Evolutionary conservation across 306 rosid genomes (phyloP), one percentile per base, ranked within the genome.

Genomic region (Prunus campanulata): DNA sequence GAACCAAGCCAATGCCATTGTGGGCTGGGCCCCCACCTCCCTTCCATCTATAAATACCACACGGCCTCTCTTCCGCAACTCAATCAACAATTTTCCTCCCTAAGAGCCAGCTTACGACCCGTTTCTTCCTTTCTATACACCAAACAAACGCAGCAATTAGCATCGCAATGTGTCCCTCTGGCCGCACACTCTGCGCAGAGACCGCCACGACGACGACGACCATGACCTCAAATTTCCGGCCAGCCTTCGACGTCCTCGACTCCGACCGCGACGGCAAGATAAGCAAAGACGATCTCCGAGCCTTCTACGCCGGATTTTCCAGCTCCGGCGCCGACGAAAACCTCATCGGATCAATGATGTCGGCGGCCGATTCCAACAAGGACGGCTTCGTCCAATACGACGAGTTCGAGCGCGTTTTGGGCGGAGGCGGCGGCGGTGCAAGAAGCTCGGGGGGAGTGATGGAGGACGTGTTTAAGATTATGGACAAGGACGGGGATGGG

Each of bases 401-500:
- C 12, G 99, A 96, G 79, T 96, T 96, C 81, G 93, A 96, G 85
- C 81, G 87, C 30, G 93, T 92, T 48, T 85, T 79, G 51, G 86
- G 78, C 0, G 63, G 78, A 16, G 35, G 35, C 8, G 18, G 39
- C 8, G 18, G 5, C 19, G 8, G 62, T 0, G 39, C n/a, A 30
- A 78, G 66, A 70, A 80, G 29, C 47, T 77, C 61, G 1, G 84
- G 81, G 84, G 85, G 84, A 32, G 81, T 94, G 5, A 88, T 96
- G 93, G 93, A 88, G 70, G 99, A 96, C 14, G 97, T 88, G 74
- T 96, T 92, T 74, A 89, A 76, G 85, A 85, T 79, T 11, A 96
- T 96, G 96, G 98, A 96, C 76, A 88, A 77, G 71, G 99, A 96
- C 67, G 99, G 94, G 4, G 99, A 96, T 57, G 99, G 99, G 20